These are phyloP conservation scores for Nannochloropsis gaditana DNA, from an alignment of 108 stramenopile species.

Conservation along the genomic window DNA sequence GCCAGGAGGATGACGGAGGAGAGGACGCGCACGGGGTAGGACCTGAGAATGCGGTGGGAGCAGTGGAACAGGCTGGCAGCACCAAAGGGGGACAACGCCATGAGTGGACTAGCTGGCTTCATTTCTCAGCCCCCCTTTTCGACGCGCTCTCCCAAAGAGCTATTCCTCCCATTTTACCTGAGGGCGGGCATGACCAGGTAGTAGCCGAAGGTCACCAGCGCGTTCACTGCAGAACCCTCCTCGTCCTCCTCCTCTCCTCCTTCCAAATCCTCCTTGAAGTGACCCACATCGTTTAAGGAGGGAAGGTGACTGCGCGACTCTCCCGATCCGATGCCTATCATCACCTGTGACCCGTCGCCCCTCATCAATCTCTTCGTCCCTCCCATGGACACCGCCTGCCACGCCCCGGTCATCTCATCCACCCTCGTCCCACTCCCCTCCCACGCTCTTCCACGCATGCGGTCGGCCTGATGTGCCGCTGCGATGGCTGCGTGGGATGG, in stretches of 20 bases:
- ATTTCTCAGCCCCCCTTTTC: not conserved
- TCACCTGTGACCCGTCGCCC: conserved; percentile 10
- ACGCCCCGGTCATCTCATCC: not conserved
- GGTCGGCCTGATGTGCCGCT: not conserved
- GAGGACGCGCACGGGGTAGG: not conserved
- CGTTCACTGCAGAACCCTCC: not conserved
- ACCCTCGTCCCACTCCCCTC: not conserved
- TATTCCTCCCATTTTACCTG: not conserved
- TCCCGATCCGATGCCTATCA: not conserved
- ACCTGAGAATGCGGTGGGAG: not conserved
- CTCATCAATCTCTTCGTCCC: not conserved
- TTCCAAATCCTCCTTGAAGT: not conserved
- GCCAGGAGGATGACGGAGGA: not conserved
- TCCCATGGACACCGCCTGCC: not conserved
- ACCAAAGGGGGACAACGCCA: not conserved
- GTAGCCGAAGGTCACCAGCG: not conserved
- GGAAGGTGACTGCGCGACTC: not conserved
- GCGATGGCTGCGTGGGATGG: not conserved
- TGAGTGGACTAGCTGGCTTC: not conserved
- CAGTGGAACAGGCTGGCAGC: not conserved
- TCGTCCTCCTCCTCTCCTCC: not conserved
- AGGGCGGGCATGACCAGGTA: not conserved
- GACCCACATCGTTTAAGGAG: not conserved
- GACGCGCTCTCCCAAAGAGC: not conserved
- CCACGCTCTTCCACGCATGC: not conserved